Percentiles rank a stretch among this genome's conserved stretches.
phyloP scores from a whole-genome alignment of 805 yeast species.

The Pichia manshurica region DNA sequence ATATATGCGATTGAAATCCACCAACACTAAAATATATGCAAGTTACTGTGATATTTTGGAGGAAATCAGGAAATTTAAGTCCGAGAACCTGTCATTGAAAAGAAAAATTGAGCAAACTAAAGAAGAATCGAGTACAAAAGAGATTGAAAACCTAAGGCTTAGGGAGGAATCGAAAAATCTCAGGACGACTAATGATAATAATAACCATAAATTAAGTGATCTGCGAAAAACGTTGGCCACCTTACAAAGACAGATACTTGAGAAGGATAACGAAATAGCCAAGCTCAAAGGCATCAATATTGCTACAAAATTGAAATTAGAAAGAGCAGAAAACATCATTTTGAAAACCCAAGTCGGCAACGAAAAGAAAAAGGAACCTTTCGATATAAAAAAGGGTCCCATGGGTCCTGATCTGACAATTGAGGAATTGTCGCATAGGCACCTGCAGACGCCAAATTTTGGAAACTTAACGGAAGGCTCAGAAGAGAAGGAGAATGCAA shows the following conservation, averaged over 20 bases:
- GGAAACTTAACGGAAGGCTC: too few relatives aligned
- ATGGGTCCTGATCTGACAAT: too few relatives aligned
- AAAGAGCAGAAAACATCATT: conserved; percentile 5
- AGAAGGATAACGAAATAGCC: conserved; percentile 8
- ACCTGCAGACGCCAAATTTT: too few relatives aligned
- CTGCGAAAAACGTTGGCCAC: neutral
- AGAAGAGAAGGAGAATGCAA: neutral
- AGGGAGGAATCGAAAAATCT: conserved; percentile 1
- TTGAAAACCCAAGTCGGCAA: neutral
- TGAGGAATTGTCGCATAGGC: too few relatives aligned
- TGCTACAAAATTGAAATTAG: conserved; percentile 10
- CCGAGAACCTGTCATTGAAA: neutral
- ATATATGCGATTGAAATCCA: conserved; percentile 18
- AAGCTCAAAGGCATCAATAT: conserved; percentile 5
- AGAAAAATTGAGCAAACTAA: neutral
- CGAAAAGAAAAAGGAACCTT: too few relatives aligned
- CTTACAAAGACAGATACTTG: conserved; percentile 1
- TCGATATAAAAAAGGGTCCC: too few relatives aligned
- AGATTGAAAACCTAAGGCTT: neutral
- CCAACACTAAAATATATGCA: conserved; percentile 22
- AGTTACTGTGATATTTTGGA: conserved; percentile 23
- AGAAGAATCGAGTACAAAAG: neutral
- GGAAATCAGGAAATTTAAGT: conserved; percentile 7
- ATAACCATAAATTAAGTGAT: neutral
- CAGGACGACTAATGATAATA: conserved; percentile 3